These are phyloP conservation scores for Penicillium herquei DNA, from an alignment of 495 filamentous ascomycete genomes.

Conservation along the genomic window DNA sequence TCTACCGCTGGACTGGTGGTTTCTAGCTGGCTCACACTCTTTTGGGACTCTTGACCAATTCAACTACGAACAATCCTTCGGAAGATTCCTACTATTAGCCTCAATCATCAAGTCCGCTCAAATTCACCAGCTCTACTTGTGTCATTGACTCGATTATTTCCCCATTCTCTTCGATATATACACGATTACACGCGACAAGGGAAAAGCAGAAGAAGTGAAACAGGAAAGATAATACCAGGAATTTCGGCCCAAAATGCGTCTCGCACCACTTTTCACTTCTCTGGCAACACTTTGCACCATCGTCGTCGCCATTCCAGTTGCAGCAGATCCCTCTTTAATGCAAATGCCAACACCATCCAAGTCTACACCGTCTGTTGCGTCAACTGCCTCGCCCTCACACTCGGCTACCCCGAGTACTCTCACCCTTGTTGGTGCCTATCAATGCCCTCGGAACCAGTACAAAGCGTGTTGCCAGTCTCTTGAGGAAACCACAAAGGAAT, in stretches of 20 bases:
- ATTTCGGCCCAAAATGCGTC: background rate
- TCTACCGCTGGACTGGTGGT: background rate
- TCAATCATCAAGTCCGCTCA: too few species aligned
- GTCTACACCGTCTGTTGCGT: conserved; percentile 3
- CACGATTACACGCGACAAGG: background rate
- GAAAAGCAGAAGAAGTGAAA: too few species aligned
- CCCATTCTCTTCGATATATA: background rate
- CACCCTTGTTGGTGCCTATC: conserved; percentile 17
- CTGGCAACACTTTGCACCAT: background rate
- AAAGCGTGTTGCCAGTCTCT: conserved; percentile 37
- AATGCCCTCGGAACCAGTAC: conserved; percentile 18
- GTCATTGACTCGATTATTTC: background rate
- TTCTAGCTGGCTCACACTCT: conserved; percentile 10
- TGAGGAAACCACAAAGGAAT: conserved; percentile 11
- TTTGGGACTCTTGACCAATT: conserved; percentile 1
- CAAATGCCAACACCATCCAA: too few species aligned
- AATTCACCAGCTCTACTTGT: too few species aligned
- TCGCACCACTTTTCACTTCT: background rate
- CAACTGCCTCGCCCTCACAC: background rate
- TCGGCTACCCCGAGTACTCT: background rate
- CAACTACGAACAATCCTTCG: background rate
- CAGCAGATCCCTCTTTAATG: background rate
- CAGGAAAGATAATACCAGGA: too few species aligned
- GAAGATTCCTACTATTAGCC: conserved; percentile 1
- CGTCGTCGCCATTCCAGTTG: conserved; percentile 1